Percentiles rank a stretch among this genome's conserved stretches.
Conservation (phyloP, 805 yeast genomes). For the Wickerhamomyces sydowiorum region DNA sequence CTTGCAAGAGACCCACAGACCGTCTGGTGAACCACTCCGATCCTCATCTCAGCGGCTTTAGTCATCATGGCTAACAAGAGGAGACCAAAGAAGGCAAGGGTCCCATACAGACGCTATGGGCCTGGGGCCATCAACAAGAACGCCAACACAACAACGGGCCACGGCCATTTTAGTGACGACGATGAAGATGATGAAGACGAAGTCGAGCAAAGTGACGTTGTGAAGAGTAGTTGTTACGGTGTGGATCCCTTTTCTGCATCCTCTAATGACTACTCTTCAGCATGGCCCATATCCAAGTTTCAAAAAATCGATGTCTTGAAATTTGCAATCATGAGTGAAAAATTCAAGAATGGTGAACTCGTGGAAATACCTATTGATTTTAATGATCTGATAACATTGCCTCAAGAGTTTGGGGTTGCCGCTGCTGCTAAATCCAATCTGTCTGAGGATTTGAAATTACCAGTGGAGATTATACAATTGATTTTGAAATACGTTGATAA, state of each 20-base stretch:
- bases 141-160: constrained; percentile 29
- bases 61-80: constrained; percentile 73
- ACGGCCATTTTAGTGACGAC: constrained; percentile 17
- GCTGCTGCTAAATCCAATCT: too few species aligned
- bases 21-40: not conserved
- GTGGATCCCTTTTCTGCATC: constrained; percentile 1
- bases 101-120: constrained; percentile 74
- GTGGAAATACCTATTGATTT: constrained; percentile 9
- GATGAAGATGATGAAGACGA: constrained; percentile 27
- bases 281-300: constrained; percentile 48
- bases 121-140: constrained; percentile 35
- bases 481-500: constrained; percentile 26
- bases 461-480: constrained; percentile 23
- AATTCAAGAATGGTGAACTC: constrained; percentile 7
- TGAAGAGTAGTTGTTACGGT: constrained; percentile 7
- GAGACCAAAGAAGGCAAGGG: constrained; percentile 76
- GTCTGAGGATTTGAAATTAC: constrained; percentile 17
- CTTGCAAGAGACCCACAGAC: too few species aligned
- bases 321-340: constrained; percentile 26
- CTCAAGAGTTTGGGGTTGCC: too few species aligned
- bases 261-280: constrained; percentile 11
- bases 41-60: not conserved
- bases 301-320: constrained; percentile 42
- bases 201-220: constrained; percentile 15
- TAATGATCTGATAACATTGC: too few species aligned